Percentiles rank a stretch among this genome's conserved stretches.
phyloP scores from a whole-genome alignment of 352 stramenopile genomes.

The Aphanomyces invadans region DNA sequence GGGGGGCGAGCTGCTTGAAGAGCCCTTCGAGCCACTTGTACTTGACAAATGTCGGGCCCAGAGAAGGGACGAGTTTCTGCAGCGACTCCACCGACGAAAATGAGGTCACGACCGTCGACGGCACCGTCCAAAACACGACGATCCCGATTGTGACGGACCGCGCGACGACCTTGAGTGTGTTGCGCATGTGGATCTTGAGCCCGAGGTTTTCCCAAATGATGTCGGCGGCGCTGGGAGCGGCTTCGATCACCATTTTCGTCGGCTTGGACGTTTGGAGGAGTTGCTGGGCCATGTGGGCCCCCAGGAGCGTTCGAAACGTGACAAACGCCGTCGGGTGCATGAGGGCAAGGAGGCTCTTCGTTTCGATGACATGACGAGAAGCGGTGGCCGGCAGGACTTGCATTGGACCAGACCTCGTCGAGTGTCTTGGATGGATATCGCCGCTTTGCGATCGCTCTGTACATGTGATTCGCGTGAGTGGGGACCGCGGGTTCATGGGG shows the following conservation, averaged over 20 bases:
- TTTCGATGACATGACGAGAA: neutral
- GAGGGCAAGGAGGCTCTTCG: constrained; percentile 24
- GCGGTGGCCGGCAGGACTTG: too few relatives aligned
- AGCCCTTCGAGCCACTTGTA: constrained; percentile 51
- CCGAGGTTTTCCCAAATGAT: constrained; percentile 78
- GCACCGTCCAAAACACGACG: constrained; percentile 80
- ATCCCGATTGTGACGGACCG: constrained; percentile 46
- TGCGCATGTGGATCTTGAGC: constrained; percentile 41
- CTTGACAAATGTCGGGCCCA: constrained; percentile 54
- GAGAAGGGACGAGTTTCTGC: constrained; percentile 45
- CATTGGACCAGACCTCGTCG: too few relatives aligned
- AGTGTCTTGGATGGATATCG: too few relatives aligned
- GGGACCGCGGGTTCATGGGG: too few relatives aligned
- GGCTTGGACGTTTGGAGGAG: constrained; percentile 66
- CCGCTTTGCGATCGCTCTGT: neutral
- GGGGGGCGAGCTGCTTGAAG: constrained; percentile 62
- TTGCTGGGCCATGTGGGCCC: constrained; percentile 65
- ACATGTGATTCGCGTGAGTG: too few relatives aligned
- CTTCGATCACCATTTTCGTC: constrained; percentile 61
- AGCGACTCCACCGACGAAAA: constrained; percentile 63
- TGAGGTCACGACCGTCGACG: constrained; percentile 66
- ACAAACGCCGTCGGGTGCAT: constrained; percentile 73
- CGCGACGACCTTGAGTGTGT: constrained; percentile 44
- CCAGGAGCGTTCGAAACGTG: constrained; percentile 69
- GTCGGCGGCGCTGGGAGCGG: constrained; percentile 52